These are phyloP conservation scores for Yamagishiella unicocca DNA, from an alignment of 139 green algal species.

Conservation along the genomic window DNA sequence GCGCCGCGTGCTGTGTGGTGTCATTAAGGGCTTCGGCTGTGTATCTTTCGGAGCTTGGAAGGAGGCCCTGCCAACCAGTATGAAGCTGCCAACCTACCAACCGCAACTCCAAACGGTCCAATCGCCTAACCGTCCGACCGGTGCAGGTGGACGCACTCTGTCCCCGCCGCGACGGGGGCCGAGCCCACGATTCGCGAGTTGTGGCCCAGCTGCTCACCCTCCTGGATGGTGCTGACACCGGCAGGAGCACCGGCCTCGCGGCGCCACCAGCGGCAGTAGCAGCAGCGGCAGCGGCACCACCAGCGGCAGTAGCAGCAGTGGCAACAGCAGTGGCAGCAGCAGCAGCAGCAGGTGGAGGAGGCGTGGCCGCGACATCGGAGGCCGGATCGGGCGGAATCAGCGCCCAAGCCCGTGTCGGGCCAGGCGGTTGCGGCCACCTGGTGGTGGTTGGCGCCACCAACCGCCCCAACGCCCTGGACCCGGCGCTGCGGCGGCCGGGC, in stretches of 20 bases:
- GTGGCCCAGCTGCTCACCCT: constrained; percentile 97
- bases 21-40: no score
- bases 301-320: no score
- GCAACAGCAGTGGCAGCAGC: no score
- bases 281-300: constrained; percentile 1
- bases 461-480: constrained; percentile 90
- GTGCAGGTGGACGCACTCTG: constrained; percentile 89
- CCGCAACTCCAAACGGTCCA: no score
- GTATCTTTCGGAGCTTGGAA: no score
- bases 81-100: no score
- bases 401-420: neutral
- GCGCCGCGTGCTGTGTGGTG: no score
- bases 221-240: constrained; percentile 79
- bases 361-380: no score
- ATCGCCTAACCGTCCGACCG: no score
- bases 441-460: constrained; percentile 93
- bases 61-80: no score
- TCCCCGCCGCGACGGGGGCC: constrained; percentile 71
- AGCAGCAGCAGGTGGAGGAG: no score
- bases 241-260: constrained; percentile 1
- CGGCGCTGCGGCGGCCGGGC: constrained; percentile 89
- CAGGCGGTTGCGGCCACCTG: constrained; percentile 49
- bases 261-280: neutral
- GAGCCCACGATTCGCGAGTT: constrained; percentile 85
- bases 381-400: neutral